phyloP scores from a whole-genome alignment of 768 basidiomycete genomes.

The Termitomyces sp. region DNA sequence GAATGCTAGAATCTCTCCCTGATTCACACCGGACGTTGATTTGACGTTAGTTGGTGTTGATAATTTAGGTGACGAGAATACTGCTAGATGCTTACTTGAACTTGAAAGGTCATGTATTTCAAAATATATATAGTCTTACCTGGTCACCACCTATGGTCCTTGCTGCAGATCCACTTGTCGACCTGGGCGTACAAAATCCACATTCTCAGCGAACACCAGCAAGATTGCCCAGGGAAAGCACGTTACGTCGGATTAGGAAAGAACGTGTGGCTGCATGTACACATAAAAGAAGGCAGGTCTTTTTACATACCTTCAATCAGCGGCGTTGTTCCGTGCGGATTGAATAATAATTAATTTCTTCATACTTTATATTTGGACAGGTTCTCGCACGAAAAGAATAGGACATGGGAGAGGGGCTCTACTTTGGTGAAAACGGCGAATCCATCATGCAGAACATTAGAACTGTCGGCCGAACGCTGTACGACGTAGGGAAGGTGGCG shows the following conservation, averaged over 20 bases:
- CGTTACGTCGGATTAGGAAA: constrained; percentile 52
- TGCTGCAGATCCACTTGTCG: constrained; percentile 44
- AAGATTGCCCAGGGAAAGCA: constrained; percentile 35
- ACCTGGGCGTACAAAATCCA: constrained; percentile 45
- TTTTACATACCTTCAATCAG: background rate
- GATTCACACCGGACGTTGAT: constrained; percentile 50
- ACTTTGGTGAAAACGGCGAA: constrained; percentile 50
- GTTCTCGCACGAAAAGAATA: constrained; percentile 27
- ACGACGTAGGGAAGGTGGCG: constrained; percentile 32
- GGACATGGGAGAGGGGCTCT: constrained; percentile 45
- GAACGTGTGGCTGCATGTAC: constrained; percentile 53
- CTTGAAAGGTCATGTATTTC: constrained; percentile 16
- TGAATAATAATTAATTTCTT: constrained; percentile 43
- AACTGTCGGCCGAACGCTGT: constrained; percentile 34
- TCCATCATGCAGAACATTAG: constrained; percentile 34
- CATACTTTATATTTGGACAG: constrained; percentile 36
- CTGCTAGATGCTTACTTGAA: background rate
- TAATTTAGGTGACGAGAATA: constrained; percentile 33
- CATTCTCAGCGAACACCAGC: constrained; percentile 49
- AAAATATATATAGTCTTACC: constrained; percentile 48
- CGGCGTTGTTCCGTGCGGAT: background rate
- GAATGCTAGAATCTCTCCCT: constrained; percentile 42
- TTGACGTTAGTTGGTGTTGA: constrained; percentile 44
- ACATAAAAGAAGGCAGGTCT: constrained; percentile 23
- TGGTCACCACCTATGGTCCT: constrained; percentile 49